phyloP scores from a whole-genome alignment of 139 green algal species.

The Diplosphaera chodatii region DNA sequence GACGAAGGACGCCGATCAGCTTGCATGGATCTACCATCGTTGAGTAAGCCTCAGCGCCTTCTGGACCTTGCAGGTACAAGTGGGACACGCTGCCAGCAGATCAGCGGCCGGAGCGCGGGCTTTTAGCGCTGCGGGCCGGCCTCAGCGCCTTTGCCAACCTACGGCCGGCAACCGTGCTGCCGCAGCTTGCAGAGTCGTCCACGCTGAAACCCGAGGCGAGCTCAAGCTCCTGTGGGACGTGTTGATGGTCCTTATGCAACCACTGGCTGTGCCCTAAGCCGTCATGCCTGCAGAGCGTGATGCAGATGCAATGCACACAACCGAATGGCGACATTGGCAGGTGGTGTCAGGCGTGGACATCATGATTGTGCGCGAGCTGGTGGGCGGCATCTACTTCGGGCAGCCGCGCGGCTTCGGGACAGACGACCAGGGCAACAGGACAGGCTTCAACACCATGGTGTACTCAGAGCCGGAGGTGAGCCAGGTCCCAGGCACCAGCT shows the following conservation, averaged over 20 bases:
- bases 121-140: conserved; percentile 80
- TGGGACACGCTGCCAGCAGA: conserved; percentile 87
- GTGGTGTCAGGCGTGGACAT: conserved; percentile 96
- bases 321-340: too few species aligned
- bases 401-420: conserved; percentile 81
- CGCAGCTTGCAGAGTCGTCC: conserved; percentile 87
- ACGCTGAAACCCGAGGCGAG: conserved; percentile 90
- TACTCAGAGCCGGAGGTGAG: conserved; percentile 84
- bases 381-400: conserved; percentile 98
- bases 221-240: too few species aligned
- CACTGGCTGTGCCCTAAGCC: too few species aligned
- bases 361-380: conserved; percentile 97
- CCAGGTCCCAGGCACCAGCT: too few species aligned
- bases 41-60: too few species aligned
- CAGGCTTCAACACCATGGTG: conserved; percentile 95
- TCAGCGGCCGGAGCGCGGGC: conserved; percentile 83
- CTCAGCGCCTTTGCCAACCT: conserved; percentile 97
- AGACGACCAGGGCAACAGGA: conserved; percentile 76
- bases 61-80: conserved; percentile 99
- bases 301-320: too few species aligned
- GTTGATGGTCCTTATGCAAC: too few species aligned
- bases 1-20: too few species aligned
- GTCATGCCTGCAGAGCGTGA: too few species aligned
- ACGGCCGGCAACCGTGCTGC: conserved; percentile 86
- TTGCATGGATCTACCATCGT: too few species aligned